Evolutionary conservation across 2,329 filamentous ascomycete genomes (phyloP).

Genomic region (Falciphora oryzae): DNA sequence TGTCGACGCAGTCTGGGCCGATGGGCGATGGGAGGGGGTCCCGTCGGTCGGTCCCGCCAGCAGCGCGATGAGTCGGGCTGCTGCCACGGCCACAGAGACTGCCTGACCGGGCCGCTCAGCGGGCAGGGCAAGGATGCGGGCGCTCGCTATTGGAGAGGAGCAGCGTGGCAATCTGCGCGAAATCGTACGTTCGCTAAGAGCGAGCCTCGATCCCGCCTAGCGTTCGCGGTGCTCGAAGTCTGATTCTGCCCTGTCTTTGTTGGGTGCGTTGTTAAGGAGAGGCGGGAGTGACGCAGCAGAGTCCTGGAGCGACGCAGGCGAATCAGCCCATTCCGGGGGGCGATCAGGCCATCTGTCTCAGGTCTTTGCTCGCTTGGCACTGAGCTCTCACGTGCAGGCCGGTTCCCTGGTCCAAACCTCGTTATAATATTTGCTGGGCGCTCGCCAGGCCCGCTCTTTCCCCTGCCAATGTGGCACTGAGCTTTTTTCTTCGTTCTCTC

Average conservation of each 20-base stretch:
- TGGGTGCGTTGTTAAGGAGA: neutral
- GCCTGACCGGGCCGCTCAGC: neutral
- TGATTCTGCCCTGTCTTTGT: conserved; percentile 4
- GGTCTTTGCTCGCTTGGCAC: conserved; percentile 1
- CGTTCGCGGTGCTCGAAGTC: neutral
- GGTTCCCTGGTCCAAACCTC: neutral
- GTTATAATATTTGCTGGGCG: neutral
- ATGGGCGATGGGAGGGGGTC: neutral
- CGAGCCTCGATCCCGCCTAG: neutral
- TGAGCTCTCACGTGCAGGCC: conserved; percentile 6
- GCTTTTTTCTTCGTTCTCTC: no score
- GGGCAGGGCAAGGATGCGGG: neutral
- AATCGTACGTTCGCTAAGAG: conserved; percentile 9
- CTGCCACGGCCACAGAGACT: neutral
- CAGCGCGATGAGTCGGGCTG: neutral
- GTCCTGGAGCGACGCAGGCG: neutral
- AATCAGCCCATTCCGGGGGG: conserved; percentile 11
- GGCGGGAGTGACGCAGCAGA: conserved; percentile 4
- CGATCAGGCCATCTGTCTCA: conserved; percentile 12
- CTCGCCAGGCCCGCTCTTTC: neutral
- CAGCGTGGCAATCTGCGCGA: neutral
- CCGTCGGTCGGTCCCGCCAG: conserved; percentile 4
- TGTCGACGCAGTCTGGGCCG: neutral
- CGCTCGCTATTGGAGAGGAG: neutral
- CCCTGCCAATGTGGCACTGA: neutral